phyloP scores from a whole-genome alignment of 2,329 filamentous ascomycete genomes.

The Dactylellina leptospora region DNA sequence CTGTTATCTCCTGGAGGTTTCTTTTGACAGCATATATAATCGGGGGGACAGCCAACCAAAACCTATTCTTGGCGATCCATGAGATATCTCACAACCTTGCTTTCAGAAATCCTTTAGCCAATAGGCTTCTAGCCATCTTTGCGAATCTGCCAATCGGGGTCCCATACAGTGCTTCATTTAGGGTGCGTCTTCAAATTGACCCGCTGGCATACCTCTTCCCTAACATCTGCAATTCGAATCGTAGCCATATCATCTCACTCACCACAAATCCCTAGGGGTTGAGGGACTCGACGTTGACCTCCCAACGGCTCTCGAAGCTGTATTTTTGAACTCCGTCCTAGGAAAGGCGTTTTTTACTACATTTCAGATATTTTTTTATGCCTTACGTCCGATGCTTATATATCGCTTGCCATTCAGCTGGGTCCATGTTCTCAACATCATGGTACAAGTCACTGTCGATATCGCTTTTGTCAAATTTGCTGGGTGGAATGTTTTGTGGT shows the following conservation, averaged over 20 bases:
- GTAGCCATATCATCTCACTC: constrained; percentile 93
- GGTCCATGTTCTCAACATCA: constrained; percentile 83
- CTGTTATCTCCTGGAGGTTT: constrained; percentile 84
- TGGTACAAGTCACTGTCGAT: constrained; percentile 81
- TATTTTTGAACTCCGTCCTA: constrained; percentile 91
- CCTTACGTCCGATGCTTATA: constrained; percentile 91
- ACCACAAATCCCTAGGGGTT: constrained; percentile 98
- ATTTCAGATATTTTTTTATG: constrained; percentile 99
- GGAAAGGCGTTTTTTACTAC: constrained; percentile 99
- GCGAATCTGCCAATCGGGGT: constrained; percentile 96
- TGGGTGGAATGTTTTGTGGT: constrained; percentile 74
- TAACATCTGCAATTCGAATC: neutral
- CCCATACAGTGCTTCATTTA: constrained; percentile 94
- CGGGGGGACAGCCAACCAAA: constrained; percentile 96
- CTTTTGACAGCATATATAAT: constrained; percentile 88
- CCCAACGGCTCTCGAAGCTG: constrained; percentile 86
- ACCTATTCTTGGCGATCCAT: constrained; percentile 97
- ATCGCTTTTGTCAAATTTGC: constrained; percentile 70
- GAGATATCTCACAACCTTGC: constrained; percentile 98
- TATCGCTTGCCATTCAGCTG: constrained; percentile 87
- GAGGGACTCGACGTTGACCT: constrained; percentile 96
- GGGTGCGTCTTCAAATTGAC: too few species aligned
- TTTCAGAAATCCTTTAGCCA: constrained; percentile 80
- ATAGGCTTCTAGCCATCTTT: constrained; percentile 87
- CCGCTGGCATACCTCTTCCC: neutral